phyloP scores from a whole-genome alignment of 2,329 filamentous ascomycete genomes.

The Fusarium aywerte region DNA sequence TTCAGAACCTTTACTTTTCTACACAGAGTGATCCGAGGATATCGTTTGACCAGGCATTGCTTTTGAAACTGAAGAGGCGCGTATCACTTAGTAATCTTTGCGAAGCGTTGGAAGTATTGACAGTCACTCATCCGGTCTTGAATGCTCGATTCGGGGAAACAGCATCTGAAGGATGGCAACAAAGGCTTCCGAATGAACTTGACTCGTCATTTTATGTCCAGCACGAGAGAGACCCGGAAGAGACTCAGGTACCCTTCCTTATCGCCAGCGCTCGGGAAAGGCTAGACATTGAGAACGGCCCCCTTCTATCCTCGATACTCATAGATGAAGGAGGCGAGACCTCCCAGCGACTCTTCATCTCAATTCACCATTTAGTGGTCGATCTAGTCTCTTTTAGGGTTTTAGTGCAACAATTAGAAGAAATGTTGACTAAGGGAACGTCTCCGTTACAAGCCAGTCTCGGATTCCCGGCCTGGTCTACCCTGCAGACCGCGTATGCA shows the following conservation, averaged over 20 bases:
- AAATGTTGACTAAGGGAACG: neutral
- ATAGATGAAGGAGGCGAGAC: neutral
- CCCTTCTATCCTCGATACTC: neutral
- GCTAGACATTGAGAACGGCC: neutral
- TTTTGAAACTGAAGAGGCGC: neutral
- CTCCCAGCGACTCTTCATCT: neutral
- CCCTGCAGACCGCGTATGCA: neutral
- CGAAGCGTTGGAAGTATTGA: neutral
- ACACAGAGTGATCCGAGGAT: neutral
- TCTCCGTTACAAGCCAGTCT: neutral
- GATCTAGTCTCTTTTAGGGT: neutral
- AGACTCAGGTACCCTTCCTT: neutral
- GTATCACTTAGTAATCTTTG: neutral
- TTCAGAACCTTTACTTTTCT: neutral
- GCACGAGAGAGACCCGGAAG: neutral
- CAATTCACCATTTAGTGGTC: neutral
- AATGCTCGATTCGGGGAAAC: neutral
- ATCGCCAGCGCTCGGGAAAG: neutral
- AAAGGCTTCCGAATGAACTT: neutral
- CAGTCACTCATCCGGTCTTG: neutral
- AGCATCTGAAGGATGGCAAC: neutral
- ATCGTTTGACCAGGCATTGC: neutral
- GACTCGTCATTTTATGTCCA: neutral
- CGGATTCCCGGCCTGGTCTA: neutral
- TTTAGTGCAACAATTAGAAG: neutral